Conservation (phyloP, 345 rosid species). For the Lepidium didymum region DNA sequence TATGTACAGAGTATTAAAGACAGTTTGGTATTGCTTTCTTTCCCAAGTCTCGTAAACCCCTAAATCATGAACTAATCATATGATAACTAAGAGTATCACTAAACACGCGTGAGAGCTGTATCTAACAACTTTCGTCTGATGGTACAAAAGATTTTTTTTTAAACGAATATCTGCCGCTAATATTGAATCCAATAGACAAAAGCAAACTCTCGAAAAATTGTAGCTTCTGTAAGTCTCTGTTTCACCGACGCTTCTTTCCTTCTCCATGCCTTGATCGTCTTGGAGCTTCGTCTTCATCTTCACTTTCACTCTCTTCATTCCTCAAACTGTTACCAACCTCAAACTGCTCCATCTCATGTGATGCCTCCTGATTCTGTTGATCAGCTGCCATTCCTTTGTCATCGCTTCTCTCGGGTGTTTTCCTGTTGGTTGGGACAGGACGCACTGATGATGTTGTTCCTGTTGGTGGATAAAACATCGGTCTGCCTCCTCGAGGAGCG, state of each 20-base stretch:
- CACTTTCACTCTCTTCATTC: conserved; percentile 60
- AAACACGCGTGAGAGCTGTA: neutral
- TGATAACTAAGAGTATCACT: neutral
- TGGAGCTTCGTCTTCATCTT: conserved; percentile 96
- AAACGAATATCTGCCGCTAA: neutral
- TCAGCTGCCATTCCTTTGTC: conserved; percentile 34
- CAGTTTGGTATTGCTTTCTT: neutral
- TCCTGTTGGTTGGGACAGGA: conserved; percentile 45
- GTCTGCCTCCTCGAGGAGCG: conserved; percentile 50
- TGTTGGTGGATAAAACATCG: conserved; percentile 43
- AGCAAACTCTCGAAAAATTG: neutral
- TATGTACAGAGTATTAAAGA: neutral
- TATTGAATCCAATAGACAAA: neutral
- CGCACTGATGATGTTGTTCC: conserved; percentile 37
- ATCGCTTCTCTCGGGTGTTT: conserved; percentile 36
- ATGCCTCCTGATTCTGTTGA: conserved; percentile 37
- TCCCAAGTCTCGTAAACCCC: neutral
- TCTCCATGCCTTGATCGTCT: conserved; percentile 96
- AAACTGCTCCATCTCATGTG: conserved; percentile 46
- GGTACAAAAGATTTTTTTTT: neutral
- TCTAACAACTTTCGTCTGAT: neutral
- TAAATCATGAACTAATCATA: neutral
- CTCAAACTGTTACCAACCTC: conserved; percentile 42
- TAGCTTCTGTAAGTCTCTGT: neutral
- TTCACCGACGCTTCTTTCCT: conserved; percentile 62